Conservation (phyloP, 169 alveolate genomes). For the Eimeria nieschulzi region DNA sequence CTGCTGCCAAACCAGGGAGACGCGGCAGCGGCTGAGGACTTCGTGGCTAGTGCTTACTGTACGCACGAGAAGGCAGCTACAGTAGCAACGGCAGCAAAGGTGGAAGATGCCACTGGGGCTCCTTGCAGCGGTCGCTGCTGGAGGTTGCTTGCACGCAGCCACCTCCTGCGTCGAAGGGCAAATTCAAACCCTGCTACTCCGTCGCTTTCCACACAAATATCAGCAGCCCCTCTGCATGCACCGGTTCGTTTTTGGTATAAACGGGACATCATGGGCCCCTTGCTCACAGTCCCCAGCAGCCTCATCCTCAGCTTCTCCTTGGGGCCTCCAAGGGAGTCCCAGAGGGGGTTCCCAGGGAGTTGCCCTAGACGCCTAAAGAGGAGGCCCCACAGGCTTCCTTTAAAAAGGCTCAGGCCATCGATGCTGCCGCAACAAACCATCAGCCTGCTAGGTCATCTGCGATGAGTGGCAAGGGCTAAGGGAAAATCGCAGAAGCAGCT, state of each 20-base stretch:
- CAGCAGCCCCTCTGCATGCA: background rate
- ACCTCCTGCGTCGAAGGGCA: background rate
- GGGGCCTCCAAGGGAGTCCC: no score
- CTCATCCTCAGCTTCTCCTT: background rate
- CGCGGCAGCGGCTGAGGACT: background rate
- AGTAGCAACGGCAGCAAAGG: background rate
- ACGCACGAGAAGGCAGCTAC: background rate
- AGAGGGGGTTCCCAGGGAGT: background rate
- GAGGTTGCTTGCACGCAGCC: background rate
- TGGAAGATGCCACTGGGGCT: background rate
- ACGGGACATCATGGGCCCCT: background rate
- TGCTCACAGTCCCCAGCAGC: background rate
- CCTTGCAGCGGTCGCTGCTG: background rate
- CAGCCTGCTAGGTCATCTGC: background rate
- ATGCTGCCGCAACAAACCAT: background rate
- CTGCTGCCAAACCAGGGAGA: background rate
- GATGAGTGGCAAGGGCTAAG: background rate
- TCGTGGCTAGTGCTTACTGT: no score
- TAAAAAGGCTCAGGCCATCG: background rate
- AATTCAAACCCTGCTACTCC: background rate
- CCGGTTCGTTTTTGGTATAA: no score
- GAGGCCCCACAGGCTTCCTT: background rate
- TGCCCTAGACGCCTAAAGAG: background rate
- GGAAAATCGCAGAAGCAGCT: conserved; percentile 1
- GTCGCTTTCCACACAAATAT: background rate